Percentiles rank a stretch among this genome's conserved stretches.
Conservation (phyloP, 2,329 filamentous ascomycete species). For the Teratosphaeria epicoccoides region DNA sequence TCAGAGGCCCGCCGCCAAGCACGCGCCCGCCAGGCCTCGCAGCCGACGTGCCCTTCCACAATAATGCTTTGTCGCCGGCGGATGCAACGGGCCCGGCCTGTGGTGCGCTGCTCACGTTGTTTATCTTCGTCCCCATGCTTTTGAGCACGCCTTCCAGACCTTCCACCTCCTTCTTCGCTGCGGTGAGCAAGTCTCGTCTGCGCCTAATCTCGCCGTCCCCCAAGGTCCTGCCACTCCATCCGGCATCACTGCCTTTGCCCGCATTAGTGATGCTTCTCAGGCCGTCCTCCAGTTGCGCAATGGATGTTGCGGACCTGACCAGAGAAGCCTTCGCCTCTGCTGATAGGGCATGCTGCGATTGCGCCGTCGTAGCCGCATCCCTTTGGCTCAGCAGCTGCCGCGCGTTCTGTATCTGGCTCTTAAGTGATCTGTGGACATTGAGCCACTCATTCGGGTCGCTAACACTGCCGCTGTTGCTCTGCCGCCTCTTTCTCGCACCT, state of each 20-base stretch:
- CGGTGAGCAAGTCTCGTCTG: slow-evolving; percentile 57
- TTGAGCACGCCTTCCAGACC: slow-evolving; percentile 63
- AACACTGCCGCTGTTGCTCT: slow-evolving; percentile 28
- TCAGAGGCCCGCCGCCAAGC: slow-evolving; percentile 59
- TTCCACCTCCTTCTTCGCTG: slow-evolving; percentile 63
- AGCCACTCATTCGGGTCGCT: slow-evolving; percentile 55
- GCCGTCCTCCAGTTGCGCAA: slow-evolving; percentile 56
- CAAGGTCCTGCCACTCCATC: slow-evolving; percentile 35
- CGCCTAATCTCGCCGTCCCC: slow-evolving; percentile 67
- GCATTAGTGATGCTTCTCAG: slow-evolving; percentile 35
- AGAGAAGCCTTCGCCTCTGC: slow-evolving; percentile 66
- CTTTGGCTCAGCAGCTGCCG: slow-evolving; percentile 55
- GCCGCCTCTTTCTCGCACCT: slow-evolving; percentile 1
- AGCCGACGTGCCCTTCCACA: slow-evolving; percentile 24
- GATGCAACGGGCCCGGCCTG: slow-evolving; percentile 24
- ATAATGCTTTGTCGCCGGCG: slow-evolving; percentile 25
- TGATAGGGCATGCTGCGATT: slow-evolving; percentile 49
- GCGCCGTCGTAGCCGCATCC: slow-evolving; percentile 50
- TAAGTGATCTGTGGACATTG: slow-evolving; percentile 64
- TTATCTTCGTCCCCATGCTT: slow-evolving; percentile 45
- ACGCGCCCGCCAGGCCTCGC: slow-evolving; percentile 48
- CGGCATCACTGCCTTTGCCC: slow-evolving; percentile 27
- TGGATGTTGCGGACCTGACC: slow-evolving; percentile 54
- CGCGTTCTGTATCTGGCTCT: slow-evolving; percentile 57
- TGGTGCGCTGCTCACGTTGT: slow-evolving; percentile 5